Evolutionary conservation across 2,329 filamentous ascomycete species (phyloP).

Genomic region (Grosmannia clavigera): DNA sequence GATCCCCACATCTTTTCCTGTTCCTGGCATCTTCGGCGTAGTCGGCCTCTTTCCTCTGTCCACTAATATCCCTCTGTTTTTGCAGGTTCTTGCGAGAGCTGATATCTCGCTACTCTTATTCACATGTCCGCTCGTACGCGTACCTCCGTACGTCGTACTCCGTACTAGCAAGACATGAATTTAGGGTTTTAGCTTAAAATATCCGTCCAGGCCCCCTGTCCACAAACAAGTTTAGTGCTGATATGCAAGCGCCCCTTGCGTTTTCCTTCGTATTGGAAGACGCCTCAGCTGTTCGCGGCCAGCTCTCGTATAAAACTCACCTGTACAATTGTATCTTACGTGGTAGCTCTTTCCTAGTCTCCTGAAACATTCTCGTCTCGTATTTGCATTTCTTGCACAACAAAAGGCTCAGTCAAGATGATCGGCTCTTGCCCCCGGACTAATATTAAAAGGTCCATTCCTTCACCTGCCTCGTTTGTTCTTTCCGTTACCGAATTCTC

Average conservation of each 20-base stretch:
- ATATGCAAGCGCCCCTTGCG: neutral
- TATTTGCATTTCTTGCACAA: neutral
- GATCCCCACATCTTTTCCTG: neutral
- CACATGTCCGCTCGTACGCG: neutral
- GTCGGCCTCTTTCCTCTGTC: neutral
- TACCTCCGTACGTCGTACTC: neutral
- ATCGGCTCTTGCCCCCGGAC: neutral
- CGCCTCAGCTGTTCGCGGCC: neutral
- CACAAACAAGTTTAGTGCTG: neutral
- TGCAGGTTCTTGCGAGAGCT: neutral
- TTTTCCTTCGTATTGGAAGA: neutral
- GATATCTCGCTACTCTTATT: neutral
- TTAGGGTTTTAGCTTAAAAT: neutral
- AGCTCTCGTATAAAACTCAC: neutral
- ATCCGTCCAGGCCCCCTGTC: neutral
- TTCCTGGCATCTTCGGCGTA: neutral
- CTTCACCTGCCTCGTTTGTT: neutral
- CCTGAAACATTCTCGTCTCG: neutral
- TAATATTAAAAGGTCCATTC: neutral
- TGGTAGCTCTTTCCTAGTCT: neutral
- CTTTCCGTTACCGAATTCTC: neutral
- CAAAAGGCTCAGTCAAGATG: neutral
- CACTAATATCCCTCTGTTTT: too few relatives aligned
- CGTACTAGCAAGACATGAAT: neutral
- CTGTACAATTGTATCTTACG: neutral